These are phyloP conservation scores for Fraxinus angustifolia DNA, from an alignment of 305 asterid genomes.

Conservation along the genomic window DNA sequence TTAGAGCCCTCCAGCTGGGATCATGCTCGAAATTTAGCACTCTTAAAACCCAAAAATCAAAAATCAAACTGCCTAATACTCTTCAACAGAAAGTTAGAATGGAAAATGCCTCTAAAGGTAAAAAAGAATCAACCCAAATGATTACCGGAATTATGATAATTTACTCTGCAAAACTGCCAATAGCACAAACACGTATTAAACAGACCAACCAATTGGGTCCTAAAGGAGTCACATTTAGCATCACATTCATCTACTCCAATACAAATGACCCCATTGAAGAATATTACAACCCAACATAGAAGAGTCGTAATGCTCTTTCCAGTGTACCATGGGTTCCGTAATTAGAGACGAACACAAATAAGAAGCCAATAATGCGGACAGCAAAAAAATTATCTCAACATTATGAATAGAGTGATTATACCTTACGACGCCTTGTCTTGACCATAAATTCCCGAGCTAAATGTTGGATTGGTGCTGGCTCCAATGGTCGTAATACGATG, in stretches of 20 bases:
- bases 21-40: background rate
- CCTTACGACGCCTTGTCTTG: conserved; percentile 97
- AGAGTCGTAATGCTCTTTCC: background rate
- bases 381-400: background rate
- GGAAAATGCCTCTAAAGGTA: background rate
- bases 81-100: background rate
- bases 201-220: background rate
- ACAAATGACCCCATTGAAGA: background rate
- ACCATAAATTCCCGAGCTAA: conserved; percentile 98
- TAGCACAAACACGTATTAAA: background rate
- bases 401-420: conserved; percentile 18
- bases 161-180: background rate
- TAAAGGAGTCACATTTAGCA: background rate
- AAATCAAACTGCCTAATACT: background rate
- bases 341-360: background rate
- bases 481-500: conserved; percentile 85
- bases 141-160: background rate
- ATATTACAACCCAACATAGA: background rate
- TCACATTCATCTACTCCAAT: background rate
- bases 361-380: background rate
- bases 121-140: background rate
- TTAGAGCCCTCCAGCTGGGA: background rate
- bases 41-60: background rate
- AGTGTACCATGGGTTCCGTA: background rate
- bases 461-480: conserved; percentile 94